Evolutionary conservation across 108 stramenopile species (phyloP).

Genomic region (Stephanodiscus triporus): DNA sequence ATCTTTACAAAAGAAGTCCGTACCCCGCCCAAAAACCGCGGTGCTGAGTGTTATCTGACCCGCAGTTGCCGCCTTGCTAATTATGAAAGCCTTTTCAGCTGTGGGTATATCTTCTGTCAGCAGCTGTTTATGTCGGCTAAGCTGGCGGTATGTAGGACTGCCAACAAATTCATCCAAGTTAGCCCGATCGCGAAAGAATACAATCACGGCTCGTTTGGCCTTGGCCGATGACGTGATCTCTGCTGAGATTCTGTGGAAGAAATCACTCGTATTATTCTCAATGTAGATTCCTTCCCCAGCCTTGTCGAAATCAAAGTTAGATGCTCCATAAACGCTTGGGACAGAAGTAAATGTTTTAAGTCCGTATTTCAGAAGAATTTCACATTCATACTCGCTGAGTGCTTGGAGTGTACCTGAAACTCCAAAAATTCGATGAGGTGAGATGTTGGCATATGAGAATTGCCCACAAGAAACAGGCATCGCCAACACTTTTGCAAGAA

Average conservation of each 20-base stretch:
- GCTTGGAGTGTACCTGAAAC: conserved; percentile 65
- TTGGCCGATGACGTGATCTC: conserved; percentile 45
- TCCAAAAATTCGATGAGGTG: conserved; percentile 59
- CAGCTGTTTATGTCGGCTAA: conserved; percentile 54
- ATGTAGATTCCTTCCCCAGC: conserved; percentile 61
- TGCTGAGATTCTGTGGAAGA: conserved; percentile 57
- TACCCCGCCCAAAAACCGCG: conserved; percentile 69
- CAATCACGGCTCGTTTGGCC: conserved; percentile 58
- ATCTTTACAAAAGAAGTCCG: conserved; percentile 73
- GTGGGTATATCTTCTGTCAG: conserved; percentile 55
- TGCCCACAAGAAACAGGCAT: conserved; percentile 71
- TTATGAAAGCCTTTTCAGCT: conserved; percentile 58
- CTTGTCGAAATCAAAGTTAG: conserved; percentile 62
- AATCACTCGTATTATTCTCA: conserved; percentile 49
- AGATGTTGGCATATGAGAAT: conserved; percentile 74
- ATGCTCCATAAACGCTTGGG: conserved; percentile 66
- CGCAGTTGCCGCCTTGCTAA: conserved; percentile 61
- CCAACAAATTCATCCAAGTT: conserved; percentile 46
- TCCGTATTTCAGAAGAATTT: conserved; percentile 56
- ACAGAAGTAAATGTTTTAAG: conserved; percentile 53
- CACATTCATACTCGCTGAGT: conserved; percentile 48
- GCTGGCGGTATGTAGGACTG: conserved; percentile 54
- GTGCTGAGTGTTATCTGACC: conserved; percentile 62
- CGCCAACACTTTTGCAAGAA: conserved; percentile 37
- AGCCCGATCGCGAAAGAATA: conserved; percentile 53